Conservation (phyloP, 2,329 filamentous ascomycete species). For the Colletotrichum spaethianum region DNA sequence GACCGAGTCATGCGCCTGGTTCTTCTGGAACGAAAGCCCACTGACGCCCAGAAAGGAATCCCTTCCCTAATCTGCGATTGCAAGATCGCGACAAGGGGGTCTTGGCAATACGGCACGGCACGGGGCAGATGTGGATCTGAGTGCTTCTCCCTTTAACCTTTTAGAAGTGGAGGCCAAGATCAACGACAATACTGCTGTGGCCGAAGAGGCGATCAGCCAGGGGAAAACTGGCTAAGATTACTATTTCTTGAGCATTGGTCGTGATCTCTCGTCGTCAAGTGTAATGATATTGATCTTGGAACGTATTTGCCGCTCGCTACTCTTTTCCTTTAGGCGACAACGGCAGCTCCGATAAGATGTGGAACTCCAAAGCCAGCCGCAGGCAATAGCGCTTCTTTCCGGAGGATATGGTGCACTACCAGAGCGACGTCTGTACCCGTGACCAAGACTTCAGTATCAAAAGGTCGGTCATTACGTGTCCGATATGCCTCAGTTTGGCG, state of each 20-base stretch:
- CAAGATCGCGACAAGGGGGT: neutral
- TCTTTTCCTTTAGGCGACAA: neutral
- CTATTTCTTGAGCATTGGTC: neutral
- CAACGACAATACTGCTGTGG: neutral
- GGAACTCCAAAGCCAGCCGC: neutral
- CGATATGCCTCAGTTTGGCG: neutral
- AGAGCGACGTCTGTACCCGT: too few relatives aligned
- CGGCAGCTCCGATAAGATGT: neutral
- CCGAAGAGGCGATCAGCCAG: neutral
- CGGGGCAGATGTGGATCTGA: neutral
- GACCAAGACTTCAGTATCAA: neutral
- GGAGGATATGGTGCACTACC: neutral
- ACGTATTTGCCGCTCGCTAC: neutral
- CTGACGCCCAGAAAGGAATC: neutral
- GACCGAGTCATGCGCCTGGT: neutral
- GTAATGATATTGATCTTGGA: neutral
- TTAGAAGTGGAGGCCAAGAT: neutral
- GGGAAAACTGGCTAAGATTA: neutral
- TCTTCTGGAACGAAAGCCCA: neutral
- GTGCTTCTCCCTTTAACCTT: neutral
- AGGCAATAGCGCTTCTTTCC: neutral
- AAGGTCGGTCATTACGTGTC: neutral
- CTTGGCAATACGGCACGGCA: neutral
- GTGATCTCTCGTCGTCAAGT: neutral
- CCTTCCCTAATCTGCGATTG: neutral